A percentile compares a stretch with the other conserved stretches of the same genome.
Evolutionary conservation across 306 rosid genomes (phyloP).

Genomic region (Corylus avellana): DNA sequence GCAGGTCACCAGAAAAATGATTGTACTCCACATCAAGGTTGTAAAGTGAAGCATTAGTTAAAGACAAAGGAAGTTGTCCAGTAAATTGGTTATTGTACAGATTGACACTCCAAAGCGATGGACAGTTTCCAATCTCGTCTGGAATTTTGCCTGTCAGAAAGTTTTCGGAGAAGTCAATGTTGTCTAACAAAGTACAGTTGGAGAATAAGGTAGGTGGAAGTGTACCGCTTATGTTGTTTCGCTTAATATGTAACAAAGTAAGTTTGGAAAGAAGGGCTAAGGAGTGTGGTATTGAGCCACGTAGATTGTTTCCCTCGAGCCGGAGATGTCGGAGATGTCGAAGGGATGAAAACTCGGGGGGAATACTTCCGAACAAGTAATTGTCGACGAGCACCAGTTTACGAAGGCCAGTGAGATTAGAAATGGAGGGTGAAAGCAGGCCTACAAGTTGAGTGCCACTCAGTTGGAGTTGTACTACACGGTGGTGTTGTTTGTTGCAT

Average conservation of each 20-base stretch:
- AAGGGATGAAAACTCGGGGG: conserved; percentile 52
- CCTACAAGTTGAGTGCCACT: conserved; percentile 43
- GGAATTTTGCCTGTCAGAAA: conserved; percentile 54
- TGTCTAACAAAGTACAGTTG: conserved; percentile 46
- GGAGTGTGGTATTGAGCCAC: conserved; percentile 56
- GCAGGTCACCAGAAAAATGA: conserved; percentile 55
- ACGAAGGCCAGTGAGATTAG: conserved; percentile 69
- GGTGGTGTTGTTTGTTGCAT: conserved; percentile 46
- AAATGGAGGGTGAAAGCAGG: conserved; percentile 49
- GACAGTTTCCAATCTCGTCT: conserved; percentile 57
- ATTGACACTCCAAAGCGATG: conserved; percentile 48
- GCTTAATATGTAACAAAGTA: conserved; percentile 19
- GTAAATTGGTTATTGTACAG: conserved; percentile 60
- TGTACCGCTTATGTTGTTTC: conserved; percentile 40
- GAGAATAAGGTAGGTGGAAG: conserved; percentile 57
- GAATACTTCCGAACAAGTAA: conserved; percentile 47
- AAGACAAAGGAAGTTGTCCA: conserved; percentile 57
- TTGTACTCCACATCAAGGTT: conserved; percentile 59
- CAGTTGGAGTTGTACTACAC: conserved; percentile 41
- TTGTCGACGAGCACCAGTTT: conserved; percentile 31
- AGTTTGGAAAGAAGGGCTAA: conserved; percentile 49
- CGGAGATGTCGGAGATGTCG: conserved; percentile 40
- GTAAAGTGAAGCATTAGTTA: conserved; percentile 32
- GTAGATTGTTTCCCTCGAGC: conserved; percentile 43
- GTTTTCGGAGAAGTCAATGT: conserved; percentile 60